Evolutionary conservation across 2,329 filamentous ascomycete genomes (phyloP), one percentile per base, ranked within the genome.

Genomic region (Calonectria henricotiae): DNA sequence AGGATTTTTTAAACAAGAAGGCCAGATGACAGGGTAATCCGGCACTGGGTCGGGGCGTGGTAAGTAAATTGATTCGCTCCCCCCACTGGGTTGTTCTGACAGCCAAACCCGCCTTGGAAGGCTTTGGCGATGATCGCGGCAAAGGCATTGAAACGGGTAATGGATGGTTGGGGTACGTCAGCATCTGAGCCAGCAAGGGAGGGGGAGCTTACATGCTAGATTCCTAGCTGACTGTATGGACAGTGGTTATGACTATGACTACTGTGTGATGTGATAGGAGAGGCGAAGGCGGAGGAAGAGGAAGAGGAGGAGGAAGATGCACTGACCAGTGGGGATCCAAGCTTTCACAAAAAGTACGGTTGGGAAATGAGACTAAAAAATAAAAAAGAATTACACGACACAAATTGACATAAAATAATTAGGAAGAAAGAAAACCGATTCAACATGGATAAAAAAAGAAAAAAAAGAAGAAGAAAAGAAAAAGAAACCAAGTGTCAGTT

Each of bases 21-120:
- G 51, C 35, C 51, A 58, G 51, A 58, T 58, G 51, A 58, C 51
- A 58, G 51, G 51, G 51, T 58, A 58, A 41, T 58, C 51, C 51
- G 51, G 51, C 51, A 58, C 51, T 39, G 51, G 37, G 51, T 32
- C 51, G 51, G 51, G 51, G 51, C 51, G 51, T 58, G 51, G 11
- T 25, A 25, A 20, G 51, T 58, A 58, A 25, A 58, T 25, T 58
- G 51, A 58, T 58, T 58, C 51, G 51, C 51, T 58, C 51, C 51
- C 20, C 41, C 51, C 51, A 58, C 51, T 58, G 13, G 51, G 51
- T 39, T 58, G 51, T 58, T 58, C 51, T 58, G 51, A 39, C 32
- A 58, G 51, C 51, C 43, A 46, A 58, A 37, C 51, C 51, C 23
- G 23, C 51, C 51, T 12, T 39, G 51, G 51, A 32, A 25, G 35